These are phyloP conservation scores for Globisporangium ultimum DNA, from an alignment of 352 stramenopile species.

Conservation along the genomic window DNA sequence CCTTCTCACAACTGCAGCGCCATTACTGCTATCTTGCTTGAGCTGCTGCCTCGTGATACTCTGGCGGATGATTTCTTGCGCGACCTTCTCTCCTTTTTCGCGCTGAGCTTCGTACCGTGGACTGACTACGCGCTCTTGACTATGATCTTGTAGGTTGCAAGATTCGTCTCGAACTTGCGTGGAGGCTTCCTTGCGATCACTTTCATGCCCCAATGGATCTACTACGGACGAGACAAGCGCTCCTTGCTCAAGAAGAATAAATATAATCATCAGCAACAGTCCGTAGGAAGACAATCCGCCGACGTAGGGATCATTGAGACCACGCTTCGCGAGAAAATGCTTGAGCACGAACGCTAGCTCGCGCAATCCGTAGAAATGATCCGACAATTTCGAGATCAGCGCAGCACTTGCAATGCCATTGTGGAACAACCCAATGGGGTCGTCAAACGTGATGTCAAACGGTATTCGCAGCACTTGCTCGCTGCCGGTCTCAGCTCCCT, in stretches of 20 bases:
- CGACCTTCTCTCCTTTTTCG: conserved; percentile 42
- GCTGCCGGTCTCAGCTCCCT: not conserved
- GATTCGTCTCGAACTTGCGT: conserved; percentile 8
- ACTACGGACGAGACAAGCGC: conserved; percentile 25
- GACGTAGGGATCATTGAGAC: conserved; percentile 87
- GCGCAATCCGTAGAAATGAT: conserved; percentile 71
- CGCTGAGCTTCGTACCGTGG: conserved; percentile 44
- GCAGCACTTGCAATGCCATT: conserved; percentile 75
- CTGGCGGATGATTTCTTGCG: conserved; percentile 51
- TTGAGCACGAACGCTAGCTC: conserved; percentile 89
- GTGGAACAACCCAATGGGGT: conserved; percentile 48
- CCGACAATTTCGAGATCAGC: conserved; percentile 58
- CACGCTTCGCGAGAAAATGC: conserved; percentile 83
- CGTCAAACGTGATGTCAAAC: conserved; percentile 86
- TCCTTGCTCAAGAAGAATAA: conserved; percentile 61
- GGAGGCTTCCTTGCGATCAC: not conserved
- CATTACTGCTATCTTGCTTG: conserved; percentile 16
- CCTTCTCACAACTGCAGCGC: conserved; percentile 13
- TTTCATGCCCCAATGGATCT: not conserved
- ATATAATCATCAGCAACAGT: conserved; percentile 77
- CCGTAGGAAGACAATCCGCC: conserved; percentile 90
- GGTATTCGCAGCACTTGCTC: conserved; percentile 36
- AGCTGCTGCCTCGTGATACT: conserved; percentile 32
- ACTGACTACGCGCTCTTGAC: conserved; percentile 10
- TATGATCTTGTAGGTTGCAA: conserved; percentile 1